phyloP scores from a whole-genome alignment of 78 protist species.

The slime mould (Dictyostelium discoideum) region DNA sequence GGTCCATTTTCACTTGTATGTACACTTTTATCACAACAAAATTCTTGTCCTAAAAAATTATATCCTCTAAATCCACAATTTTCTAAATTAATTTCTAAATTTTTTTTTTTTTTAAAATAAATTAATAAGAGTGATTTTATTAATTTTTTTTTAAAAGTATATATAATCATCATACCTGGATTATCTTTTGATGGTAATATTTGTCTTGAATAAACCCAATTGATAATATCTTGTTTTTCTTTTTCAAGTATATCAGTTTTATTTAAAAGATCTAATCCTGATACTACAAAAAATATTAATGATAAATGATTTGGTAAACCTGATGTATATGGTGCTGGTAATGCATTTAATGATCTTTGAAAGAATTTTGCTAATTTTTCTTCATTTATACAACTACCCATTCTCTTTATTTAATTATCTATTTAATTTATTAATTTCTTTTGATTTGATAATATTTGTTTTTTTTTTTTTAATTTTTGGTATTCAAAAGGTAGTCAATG shows the following conservation, averaged over 20 bases:
- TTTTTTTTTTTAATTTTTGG: neutral
- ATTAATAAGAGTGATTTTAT: neutral
- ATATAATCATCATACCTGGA: conserved; percentile 69
- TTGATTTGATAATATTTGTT: neutral
- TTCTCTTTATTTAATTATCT: neutral
- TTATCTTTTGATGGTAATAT: conserved; percentile 55
- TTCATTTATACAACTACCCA: conserved; percentile 14
- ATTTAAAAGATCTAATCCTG: conserved; percentile 83
- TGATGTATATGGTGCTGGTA: conserved; percentile 73
- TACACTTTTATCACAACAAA: neutral
- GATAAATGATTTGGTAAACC: conserved; percentile 74
- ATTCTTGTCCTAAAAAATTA: conserved; percentile 47
- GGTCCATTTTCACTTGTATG: neutral
- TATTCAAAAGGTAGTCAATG: neutral
- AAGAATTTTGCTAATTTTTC: conserved; percentile 47
- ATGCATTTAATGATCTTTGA: conserved; percentile 41
- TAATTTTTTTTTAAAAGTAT: too few relatives aligned
- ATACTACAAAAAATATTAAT: conserved; percentile 68
- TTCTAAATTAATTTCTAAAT: neutral
- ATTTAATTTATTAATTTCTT: neutral
- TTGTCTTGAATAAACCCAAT: conserved; percentile 81
- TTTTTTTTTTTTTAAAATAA: neutral
- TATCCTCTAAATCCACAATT: conserved; percentile 63
- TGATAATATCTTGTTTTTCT: conserved; percentile 49
- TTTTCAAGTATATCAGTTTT: conserved; percentile 30